Percentiles rank a stretch among this genome's conserved stretches.
phyloP scores from a whole-genome alignment of 345 rosid genomes.

The Hypericum perforatum region DNA sequence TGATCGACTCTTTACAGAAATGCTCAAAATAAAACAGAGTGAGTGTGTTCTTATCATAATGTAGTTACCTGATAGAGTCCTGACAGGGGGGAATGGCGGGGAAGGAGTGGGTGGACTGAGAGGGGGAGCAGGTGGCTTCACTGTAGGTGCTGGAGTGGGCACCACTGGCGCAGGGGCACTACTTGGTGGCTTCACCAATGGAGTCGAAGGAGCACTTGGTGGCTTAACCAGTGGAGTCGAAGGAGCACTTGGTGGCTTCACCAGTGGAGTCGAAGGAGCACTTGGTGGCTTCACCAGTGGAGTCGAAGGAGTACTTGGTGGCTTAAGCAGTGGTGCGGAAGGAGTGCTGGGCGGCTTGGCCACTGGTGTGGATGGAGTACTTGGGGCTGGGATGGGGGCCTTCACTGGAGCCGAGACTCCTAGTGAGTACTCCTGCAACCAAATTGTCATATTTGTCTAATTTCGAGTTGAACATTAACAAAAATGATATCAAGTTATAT shows the following conservation, averaged over 20 bases:
- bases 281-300: conserved; percentile 7
- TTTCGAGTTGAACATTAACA: too few species aligned
- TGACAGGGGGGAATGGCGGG: conserved; percentile 33
- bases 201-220: background rate
- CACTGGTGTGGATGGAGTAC: background rate
- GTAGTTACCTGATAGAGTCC: conserved; percentile 40
- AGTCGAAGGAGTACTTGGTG: background rate
- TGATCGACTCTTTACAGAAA: too few species aligned
- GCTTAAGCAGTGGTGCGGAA: background rate
- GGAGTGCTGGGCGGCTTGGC: conserved; percentile 5
- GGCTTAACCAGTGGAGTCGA: conserved; percentile 1
- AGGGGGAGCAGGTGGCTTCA: conserved; percentile 1
- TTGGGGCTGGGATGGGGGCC: background rate
- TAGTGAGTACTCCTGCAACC: too few species aligned
- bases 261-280: background rate
- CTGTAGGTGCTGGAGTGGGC: conserved; percentile 5
- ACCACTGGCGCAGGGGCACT: conserved; percentile 2
- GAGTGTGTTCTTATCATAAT: background rate
- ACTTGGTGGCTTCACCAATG: conserved; percentile 5
- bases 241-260: background rate
- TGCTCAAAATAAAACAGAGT: too few species aligned
- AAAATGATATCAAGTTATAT: too few species aligned
- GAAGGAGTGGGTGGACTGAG: conserved; percentile 8
- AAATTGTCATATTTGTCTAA: too few species aligned
- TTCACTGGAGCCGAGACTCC: background rate